A percentile compares a stretch with the other conserved stretches of the same genome.
Conservation (phyloP, 805 yeast genomes). For the Metschnikowia dekortorum region DNA sequence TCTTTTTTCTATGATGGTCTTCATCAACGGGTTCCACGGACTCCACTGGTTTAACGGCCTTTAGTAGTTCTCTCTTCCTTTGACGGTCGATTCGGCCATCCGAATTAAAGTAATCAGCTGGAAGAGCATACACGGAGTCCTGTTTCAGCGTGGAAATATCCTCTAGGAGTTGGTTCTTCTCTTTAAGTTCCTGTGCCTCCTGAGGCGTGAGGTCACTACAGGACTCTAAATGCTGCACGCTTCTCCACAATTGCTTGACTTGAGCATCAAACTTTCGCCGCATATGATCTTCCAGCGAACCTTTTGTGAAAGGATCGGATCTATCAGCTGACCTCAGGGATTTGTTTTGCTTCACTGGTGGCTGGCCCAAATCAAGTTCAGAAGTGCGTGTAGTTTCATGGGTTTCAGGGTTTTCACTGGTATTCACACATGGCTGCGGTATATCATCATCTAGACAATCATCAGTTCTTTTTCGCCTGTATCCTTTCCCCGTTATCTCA, state of each 20-base stretch:
- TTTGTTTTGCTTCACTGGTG: background rate
- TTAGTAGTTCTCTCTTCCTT: constrained; percentile 49
- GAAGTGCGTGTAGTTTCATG: background rate
- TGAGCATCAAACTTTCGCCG: constrained; percentile 8
- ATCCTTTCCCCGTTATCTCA: constrained; percentile 4
- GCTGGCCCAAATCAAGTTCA: background rate
- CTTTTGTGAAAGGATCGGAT: background rate
- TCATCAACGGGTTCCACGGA: constrained; percentile 8
- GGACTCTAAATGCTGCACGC: constrained; percentile 1
- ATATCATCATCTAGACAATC: background rate
- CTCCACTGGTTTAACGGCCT: constrained; percentile 19
- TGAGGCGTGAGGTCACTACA: constrained; percentile 10
- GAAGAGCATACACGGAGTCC: constrained; percentile 27
- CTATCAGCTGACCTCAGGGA: background rate
- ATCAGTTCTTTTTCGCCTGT: constrained; percentile 3
- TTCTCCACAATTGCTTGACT: background rate
- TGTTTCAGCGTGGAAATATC: constrained; percentile 1
- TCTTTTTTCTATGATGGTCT: constrained; percentile 18
- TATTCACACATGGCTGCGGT: background rate
- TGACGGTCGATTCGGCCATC: constrained; percentile 51
- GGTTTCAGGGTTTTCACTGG: background rate
- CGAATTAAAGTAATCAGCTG: constrained; percentile 52
- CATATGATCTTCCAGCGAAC: background rate
- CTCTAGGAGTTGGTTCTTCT: constrained; percentile 8
- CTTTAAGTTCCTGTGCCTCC: constrained; percentile 10